Conservation (phyloP, 2,329 filamentous ascomycete genomes). For the Sporothrix luriei region DNA sequence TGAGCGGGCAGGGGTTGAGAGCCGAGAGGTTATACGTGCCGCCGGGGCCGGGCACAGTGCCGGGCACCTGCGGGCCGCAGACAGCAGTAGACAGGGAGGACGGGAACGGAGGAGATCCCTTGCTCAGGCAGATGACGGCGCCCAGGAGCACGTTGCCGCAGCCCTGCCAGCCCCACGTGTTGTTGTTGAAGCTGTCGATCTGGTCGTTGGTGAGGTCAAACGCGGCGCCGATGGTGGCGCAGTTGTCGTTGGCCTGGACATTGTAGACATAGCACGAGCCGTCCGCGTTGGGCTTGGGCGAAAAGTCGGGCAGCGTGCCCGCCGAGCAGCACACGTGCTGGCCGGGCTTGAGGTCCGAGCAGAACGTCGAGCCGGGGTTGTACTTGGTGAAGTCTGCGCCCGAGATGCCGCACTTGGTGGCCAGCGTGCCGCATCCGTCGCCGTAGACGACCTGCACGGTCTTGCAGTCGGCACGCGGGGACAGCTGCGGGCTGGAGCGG, state of each 20-base stretch:
- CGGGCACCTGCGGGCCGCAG: conserved; percentile 44
- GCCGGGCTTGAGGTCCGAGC: conserved; percentile 41
- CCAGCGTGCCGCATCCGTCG: conserved; percentile 30
- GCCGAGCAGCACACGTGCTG: conserved; percentile 46
- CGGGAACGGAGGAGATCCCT: conserved; percentile 44
- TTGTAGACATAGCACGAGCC: conserved; percentile 45
- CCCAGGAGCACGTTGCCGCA: conserved; percentile 40
- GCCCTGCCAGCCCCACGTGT: conserved; percentile 47
- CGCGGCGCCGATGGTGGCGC: conserved; percentile 40
- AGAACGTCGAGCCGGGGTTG: conserved; percentile 40
- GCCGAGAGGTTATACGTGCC: conserved; percentile 34
- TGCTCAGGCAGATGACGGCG: conserved; percentile 44
- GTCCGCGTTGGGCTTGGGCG: conserved; percentile 43
- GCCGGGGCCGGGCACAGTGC: conserved; percentile 36
- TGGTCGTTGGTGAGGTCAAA: conserved; percentile 26
- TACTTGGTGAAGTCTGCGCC: conserved; percentile 37
- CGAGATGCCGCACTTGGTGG: conserved; percentile 32
- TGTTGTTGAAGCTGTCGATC: conserved; percentile 41
- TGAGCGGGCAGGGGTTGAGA: conserved; percentile 42
- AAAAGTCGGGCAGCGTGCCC: conserved; percentile 43
- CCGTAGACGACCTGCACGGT: conserved; percentile 27
- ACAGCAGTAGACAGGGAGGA: conserved; percentile 39
- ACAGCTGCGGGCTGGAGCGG: neutral
- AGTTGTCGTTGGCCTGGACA: conserved; percentile 43
- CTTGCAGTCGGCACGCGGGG: conserved; percentile 24